Conservation (phyloP, 345 rosid species). For the Draba incana region DNA sequence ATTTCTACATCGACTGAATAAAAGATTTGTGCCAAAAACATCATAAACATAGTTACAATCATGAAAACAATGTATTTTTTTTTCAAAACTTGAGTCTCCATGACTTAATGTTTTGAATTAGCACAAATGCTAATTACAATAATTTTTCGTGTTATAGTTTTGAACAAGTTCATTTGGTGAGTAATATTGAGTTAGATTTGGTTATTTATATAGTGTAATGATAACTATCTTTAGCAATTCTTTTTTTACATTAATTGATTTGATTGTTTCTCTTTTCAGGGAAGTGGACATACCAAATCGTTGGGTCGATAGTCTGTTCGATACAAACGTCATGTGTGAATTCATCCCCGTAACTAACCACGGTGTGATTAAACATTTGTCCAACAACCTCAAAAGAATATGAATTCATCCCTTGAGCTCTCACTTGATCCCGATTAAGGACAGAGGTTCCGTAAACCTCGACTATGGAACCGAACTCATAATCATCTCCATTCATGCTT, state of each 20-base stretch:
- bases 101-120: background rate
- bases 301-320: no score
- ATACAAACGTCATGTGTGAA: no score
- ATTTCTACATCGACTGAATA: background rate
- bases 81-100: background rate
- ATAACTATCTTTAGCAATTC: background rate
- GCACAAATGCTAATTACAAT: background rate
- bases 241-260: background rate
- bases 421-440: no score
- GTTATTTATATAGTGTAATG: constrained; percentile 9
- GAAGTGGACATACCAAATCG: no score
- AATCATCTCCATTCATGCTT: no score
- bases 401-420: no score
- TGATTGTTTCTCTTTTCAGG: background rate
- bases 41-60: background rate
- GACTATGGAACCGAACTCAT: no score
- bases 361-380: no score
- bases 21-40: constrained; percentile 3
- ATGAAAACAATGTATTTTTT: background rate
- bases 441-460: no score
- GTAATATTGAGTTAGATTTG: background rate
- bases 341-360: no score
- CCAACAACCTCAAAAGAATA: no score
- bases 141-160: background rate
- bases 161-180: constrained; percentile 1